phyloP scores from a whole-genome alignment of 805 yeast genomes.

The Metschnikowia borealis region DNA sequence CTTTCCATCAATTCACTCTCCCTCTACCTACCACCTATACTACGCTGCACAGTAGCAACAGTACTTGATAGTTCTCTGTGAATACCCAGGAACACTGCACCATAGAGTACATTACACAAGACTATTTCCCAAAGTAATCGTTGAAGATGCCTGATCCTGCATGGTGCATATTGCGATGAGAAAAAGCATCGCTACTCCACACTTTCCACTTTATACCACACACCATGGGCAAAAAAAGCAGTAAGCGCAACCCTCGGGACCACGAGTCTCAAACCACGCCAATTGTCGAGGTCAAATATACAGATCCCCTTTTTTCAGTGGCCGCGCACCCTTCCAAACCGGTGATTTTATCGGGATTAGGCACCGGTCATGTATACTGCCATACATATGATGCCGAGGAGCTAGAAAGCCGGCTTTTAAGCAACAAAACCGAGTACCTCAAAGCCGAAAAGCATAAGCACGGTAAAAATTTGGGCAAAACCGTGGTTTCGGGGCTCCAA shows the following conservation, averaged over 20 bases:
- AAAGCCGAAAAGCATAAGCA: conserved; percentile 12
- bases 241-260: conserved; percentile 21
- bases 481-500: conserved; percentile 19
- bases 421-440: too few relatives aligned
- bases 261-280: conserved; percentile 38
- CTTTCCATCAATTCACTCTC: too few relatives aligned
- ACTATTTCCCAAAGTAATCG: too few relatives aligned
- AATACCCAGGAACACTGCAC: too few relatives aligned
- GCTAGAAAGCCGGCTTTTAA: conserved; percentile 33
- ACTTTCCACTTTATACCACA: background rate
- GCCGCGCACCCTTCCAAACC: conserved; percentile 77
- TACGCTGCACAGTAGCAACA: too few relatives aligned
- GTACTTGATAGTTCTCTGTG: too few relatives aligned
- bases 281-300: conserved; percentile 43
- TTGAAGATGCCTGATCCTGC: too few relatives aligned
- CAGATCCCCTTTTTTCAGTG: conserved; percentile 69
- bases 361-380: conserved; percentile 71
- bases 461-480: conserved; percentile 20
- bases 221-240: conserved; percentile 22
- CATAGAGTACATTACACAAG: too few relatives aligned
- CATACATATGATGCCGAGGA: conserved; percentile 51
- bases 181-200: background rate
- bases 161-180: background rate
- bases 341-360: conserved; percentile 66
- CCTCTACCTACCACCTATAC: too few relatives aligned